Evolutionary conservation across 495 filamentous ascomycete species (phyloP), one percentile per base, ranked within the genome.

Genomic region (Hyaloscypha variabilis): DNA sequence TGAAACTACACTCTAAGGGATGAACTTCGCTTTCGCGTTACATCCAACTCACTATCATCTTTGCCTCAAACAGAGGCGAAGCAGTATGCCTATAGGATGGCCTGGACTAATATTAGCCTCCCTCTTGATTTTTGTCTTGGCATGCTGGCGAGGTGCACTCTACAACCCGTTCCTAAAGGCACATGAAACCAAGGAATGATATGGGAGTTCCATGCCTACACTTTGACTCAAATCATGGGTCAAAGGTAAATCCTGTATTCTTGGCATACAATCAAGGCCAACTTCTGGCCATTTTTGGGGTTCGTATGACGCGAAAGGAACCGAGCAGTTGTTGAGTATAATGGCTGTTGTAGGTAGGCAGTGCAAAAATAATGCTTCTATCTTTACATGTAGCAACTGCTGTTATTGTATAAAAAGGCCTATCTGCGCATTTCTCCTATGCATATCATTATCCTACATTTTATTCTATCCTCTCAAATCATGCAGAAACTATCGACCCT

Each of bases 191-290:
- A 46, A 46, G 39, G 8, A 19, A 19, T 19, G 39, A 46, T 46
- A 46, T 46, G 39, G 39, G 39, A 46, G 39, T 46, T 46, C 39
- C 39, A 46, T 46, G 39, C 39, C 39, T 46, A 46, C 39, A 46
- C 39, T 46, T 46, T 46, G 39, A 46, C 19, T 46, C 10, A 8
- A 46, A 46, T 46, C 19, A 46, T 46, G 39, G 39, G 8, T 8
- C 39, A 46, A 46, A 46, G 39, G 19, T 46, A 8, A 46, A 46
- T 46, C 39, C 39, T 46, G 10, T 46, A 19, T 8, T 46, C 39
- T 46, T 46, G 39, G n/a, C n/a, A n/a, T n/a, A 46, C 39, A 19
- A 46, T 46, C 39, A 46, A 10, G 39, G 39, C 39, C 51, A 54
- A 54, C 51, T 24, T 24, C 51, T 11, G 10, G 23, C 23, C 23